Base-by-base conservation (phyloP, 2,329 filamentous ascomycete species). In the Fusarium brachygibbosum region DNA sequence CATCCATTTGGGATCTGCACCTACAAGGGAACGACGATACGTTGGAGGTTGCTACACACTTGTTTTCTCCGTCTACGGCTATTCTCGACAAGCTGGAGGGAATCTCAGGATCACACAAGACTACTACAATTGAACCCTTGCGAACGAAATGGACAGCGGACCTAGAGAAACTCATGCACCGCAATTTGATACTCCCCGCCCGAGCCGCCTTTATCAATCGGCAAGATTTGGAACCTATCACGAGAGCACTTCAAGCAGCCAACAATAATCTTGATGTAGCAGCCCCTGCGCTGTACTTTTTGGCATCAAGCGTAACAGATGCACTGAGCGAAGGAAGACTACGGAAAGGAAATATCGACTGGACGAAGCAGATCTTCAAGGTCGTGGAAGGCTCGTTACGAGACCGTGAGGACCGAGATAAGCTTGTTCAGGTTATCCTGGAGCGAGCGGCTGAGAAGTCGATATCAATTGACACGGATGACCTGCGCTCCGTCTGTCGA, bases 1-100 rank as follows among this genome's bases (percentile, higher is more conserved):
- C 79, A 6, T 75, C 79, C 1, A 73, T 88, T 6, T 89, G 87
- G 87, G 80, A 84, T 21, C 78, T 89, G 8, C 87, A 86, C 68
- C 77, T 85, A n/a, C 85, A 85, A 62, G 82, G 80, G 19, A 76
- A 76, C 6, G 78, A 80, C 28, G 87, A 88, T 69, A 78, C 78
- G 4, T 63, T 81, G 10, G 83, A 87, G 38, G 83, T 87, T 28
- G 84, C 86, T 4, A 79, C 76, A 3, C 77, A 83, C 50, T 75
- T 88, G 8, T 85, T 85, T 42, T 71, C 76, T 1, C 76, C 81
- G 63, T 58, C 74, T 29, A 74, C 77, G 31, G 51, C 62, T 32
- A 75, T 87, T 29, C 69, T 87, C 2, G 79, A 78, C 16, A 82
- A 78, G 51, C 59, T 87, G 7, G 78, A 79, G 14, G 75, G 74